These are phyloP conservation scores for Plasmopara halstedii DNA, from an alignment of 352 stramenopile species.

Conservation along the genomic window DNA sequence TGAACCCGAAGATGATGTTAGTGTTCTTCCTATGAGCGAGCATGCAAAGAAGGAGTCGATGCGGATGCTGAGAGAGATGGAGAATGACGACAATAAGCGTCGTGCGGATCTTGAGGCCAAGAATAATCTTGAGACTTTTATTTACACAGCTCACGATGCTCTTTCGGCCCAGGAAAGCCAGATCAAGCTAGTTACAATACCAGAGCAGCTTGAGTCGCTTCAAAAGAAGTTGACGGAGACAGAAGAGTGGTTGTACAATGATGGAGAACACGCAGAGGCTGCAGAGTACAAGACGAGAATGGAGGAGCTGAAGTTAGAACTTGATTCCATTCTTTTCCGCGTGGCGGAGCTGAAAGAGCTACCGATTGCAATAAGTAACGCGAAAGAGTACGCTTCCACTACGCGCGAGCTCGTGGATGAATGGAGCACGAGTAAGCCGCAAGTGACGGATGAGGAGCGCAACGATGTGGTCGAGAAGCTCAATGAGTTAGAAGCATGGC, in stretches of 20 bases:
- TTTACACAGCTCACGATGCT: conserved; percentile 90
- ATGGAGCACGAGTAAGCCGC: conserved; percentile 58
- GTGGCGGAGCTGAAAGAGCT: conserved; percentile 79
- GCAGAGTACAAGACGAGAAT: conserved; percentile 84
- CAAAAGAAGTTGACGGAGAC: conserved; percentile 62
- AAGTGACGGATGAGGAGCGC: conserved; percentile 89
- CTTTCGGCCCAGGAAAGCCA: conserved; percentile 67
- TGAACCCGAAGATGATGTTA: conserved; percentile 28
- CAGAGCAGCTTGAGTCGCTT: conserved; percentile 84
- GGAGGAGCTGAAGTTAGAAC: conserved; percentile 62
- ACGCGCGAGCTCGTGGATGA: conserved; percentile 54
- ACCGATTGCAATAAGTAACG: conserved; percentile 72
- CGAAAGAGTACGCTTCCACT: conserved; percentile 50
- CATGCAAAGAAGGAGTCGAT: conserved; percentile 58
- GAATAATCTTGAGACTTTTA: conserved; percentile 90
- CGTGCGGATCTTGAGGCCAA: conserved; percentile 74
- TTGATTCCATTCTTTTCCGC: conserved; percentile 87
- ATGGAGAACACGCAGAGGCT: conserved; percentile 83
- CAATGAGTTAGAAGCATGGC: conserved; percentile 72
- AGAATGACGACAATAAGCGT: conserved; percentile 61
- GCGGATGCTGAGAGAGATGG: conserved; percentile 56
- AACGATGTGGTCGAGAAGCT: conserved; percentile 83
- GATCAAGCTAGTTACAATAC: conserved; percentile 64
- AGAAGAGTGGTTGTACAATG: conserved; percentile 92
- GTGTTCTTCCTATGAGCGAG: conserved; percentile 58